phyloP scores from a whole-genome alignment of 2,329 filamentous ascomycete species.

The Colletotrichum sublineola region DNA sequence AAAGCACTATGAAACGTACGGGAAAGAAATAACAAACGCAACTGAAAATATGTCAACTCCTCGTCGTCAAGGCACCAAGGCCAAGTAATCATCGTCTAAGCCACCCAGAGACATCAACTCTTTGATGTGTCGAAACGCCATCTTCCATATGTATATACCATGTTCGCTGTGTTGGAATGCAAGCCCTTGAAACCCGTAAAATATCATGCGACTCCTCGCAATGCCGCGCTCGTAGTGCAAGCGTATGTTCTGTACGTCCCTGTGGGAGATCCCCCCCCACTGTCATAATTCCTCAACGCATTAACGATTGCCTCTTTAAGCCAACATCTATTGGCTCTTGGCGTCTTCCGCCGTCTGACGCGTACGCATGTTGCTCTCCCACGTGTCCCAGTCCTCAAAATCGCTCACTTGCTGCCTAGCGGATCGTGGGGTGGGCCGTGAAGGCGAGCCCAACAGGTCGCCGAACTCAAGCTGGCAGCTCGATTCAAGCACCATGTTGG shows the following conservation, averaged over 20 bases:
- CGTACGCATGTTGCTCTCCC: conserved; percentile 29
- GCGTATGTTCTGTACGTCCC: background rate
- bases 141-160: background rate
- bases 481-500: conserved; percentile 32
- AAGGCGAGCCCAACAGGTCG: conserved; percentile 32
- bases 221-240: background rate
- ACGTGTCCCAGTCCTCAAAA: conserved; percentile 37
- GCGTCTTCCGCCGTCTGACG: conserved; percentile 30
- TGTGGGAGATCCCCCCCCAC: background rate
- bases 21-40: background rate
- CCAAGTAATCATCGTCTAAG: background rate
- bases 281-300: background rate
- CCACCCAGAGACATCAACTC: conserved; percentile 3
- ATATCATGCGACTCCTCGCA: conserved; percentile 7
- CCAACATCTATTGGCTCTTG: conserved; percentile 21
- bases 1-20: background rate
- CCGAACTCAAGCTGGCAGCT: conserved; percentile 37
- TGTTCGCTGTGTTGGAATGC: conserved; percentile 9
- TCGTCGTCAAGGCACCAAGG: background rate
- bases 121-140: conserved; percentile 22
- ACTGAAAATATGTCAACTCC: background rate
- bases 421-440: conserved; percentile 21
- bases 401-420: conserved; percentile 20
- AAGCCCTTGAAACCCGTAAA: background rate
- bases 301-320: conserved; percentile 3